Percentiles rank a stretch among this genome's conserved stretches.
Conservation (phyloP, 2,329 filamentous ascomycete genomes). For the Colletotrichum sp. region DNA sequence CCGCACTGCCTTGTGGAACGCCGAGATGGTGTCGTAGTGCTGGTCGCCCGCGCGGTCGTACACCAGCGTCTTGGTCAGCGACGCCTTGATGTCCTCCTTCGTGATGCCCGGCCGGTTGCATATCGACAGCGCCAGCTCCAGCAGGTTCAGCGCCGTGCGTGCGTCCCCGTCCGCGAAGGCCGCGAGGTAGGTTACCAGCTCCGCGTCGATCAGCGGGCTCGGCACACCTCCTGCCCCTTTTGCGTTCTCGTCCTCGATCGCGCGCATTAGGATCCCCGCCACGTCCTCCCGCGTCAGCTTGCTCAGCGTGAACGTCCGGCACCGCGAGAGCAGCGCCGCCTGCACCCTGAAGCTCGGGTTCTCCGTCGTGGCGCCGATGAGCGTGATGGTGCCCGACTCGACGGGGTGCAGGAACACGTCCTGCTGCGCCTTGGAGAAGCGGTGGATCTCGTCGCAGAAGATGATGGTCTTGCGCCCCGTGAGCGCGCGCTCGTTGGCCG, state of each 20-base stretch:
- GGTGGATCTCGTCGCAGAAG: conserved; percentile 96
- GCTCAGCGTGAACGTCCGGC: conserved; percentile 85
- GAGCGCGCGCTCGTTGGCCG: conserved; percentile 77
- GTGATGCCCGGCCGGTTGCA: conserved; percentile 69
- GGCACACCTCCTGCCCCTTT: conserved; percentile 28
- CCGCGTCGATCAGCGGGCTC: conserved; percentile 71
- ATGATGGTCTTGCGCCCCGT: conserved; percentile 93
- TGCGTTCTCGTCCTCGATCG: conserved; percentile 63
- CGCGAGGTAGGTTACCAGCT: conserved; percentile 81
- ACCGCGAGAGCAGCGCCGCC: conserved; percentile 84
- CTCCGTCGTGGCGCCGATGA: conserved; percentile 96
- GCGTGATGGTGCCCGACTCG: conserved; percentile 85
- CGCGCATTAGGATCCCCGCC: conserved; percentile 75
- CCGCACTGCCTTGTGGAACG: conserved; percentile 94
- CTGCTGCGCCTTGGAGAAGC: conserved; percentile 91
- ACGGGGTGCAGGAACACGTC: conserved; percentile 94
- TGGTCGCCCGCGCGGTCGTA: conserved; percentile 96
- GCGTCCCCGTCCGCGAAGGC: conserved; percentile 92
- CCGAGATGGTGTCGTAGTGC: conserved; percentile 97
- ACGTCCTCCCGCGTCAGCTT: conserved; percentile 78
- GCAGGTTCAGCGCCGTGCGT: conserved; percentile 87
- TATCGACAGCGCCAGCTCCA: conserved; percentile 86
- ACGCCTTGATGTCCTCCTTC: conserved; percentile 77
- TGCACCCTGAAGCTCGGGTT: conserved; percentile 96
- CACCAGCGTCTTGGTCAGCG: conserved; percentile 89